phyloP scores from a whole-genome alignment of 2,329 filamentous ascomycete species.

The Colletotrichum sp. region DNA sequence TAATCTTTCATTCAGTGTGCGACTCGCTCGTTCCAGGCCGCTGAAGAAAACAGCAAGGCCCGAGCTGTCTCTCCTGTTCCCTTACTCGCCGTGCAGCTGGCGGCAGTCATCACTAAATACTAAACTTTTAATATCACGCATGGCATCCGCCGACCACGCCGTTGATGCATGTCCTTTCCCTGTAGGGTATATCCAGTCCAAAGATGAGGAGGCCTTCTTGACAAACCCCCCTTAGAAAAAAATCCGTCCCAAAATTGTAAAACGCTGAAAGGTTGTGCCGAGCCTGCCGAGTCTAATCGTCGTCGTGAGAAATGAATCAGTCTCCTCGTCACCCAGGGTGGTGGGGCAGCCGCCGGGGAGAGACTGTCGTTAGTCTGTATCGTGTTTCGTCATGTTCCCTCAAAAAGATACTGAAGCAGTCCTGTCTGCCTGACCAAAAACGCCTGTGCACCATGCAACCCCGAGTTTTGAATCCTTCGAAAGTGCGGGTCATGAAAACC shows the following conservation, averaged over 20 bases:
- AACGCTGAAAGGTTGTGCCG: not conserved
- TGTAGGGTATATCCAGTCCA: slow-evolving; percentile 19
- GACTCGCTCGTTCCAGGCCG: not conserved
- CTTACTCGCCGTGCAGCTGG: not conserved
- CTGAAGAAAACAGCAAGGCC: too few relatives aligned
- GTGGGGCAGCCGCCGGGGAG: not conserved
- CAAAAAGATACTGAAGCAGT: slow-evolving; percentile 1
- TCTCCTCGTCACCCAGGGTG: not conserved
- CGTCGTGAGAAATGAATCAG: not conserved
- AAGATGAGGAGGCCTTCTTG: not conserved
- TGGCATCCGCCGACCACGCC: slow-evolving; percentile 2
- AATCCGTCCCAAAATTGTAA: not conserved
- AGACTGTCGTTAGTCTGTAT: slow-evolving; percentile 4
- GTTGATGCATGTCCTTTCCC: slow-evolving; percentile 9
- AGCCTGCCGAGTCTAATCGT: not conserved
- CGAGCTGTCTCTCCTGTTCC: not conserved
- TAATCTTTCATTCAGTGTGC: not conserved
- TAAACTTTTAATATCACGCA: not conserved
- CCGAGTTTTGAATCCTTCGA: not conserved
- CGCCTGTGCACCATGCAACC: slow-evolving; percentile 14
- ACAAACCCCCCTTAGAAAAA: not conserved
- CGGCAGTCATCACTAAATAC: not conserved
- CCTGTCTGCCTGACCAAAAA: slow-evolving; percentile 10
- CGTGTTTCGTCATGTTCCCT: not conserved
- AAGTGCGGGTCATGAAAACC: slow-evolving; percentile 28